Evolutionary conservation across 2,329 filamentous ascomycete species (phyloP).

Genomic region (Ascochyta pisi): DNA sequence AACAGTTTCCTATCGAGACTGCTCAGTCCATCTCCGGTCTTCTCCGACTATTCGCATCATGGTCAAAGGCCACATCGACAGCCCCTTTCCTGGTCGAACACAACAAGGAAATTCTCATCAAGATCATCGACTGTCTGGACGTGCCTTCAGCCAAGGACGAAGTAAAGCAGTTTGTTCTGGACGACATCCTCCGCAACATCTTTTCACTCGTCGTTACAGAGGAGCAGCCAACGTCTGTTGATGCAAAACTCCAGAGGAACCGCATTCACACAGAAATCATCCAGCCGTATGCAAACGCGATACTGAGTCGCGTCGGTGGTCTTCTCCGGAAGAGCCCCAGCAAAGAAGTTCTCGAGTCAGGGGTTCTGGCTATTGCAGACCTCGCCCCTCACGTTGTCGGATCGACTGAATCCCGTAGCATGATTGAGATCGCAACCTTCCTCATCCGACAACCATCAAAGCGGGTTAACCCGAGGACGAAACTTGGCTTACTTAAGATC

Average conservation of each 20-base stretch:
- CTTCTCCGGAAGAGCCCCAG: constrained; percentile 66
- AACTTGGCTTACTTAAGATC: constrained; percentile 79
- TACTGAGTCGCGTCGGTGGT: constrained; percentile 63
- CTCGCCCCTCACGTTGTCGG: constrained; percentile 58
- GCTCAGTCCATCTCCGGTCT: constrained; percentile 87
- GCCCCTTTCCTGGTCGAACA: constrained; percentile 73
- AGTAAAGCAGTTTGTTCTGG: constrained; percentile 82
- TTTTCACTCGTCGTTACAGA: constrained; percentile 28
- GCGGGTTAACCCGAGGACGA: constrained; percentile 81
- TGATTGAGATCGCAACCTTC: constrained; percentile 81
- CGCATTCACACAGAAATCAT: constrained; percentile 55
- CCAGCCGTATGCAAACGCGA: constrained; percentile 70
- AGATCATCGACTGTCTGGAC: constrained; percentile 74
- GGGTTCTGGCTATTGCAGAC: constrained; percentile 79
- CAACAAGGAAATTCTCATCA: constrained; percentile 66
- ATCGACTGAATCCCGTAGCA: constrained; percentile 70
- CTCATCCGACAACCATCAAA: constrained; percentile 85
- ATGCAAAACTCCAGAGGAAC: constrained; percentile 64
- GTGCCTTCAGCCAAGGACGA: constrained; percentile 80
- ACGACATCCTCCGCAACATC: constrained; percentile 68
- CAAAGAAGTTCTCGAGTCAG: constrained; percentile 78
- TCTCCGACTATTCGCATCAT: constrained; percentile 80
- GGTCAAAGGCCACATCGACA: constrained; percentile 72
- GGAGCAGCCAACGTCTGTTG: constrained; percentile 29
- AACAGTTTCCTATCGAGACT: constrained; percentile 82